phyloP scores from a whole-genome alignment of 1,284 basidiomycete species.

The Malassezia dermatis region DNA sequence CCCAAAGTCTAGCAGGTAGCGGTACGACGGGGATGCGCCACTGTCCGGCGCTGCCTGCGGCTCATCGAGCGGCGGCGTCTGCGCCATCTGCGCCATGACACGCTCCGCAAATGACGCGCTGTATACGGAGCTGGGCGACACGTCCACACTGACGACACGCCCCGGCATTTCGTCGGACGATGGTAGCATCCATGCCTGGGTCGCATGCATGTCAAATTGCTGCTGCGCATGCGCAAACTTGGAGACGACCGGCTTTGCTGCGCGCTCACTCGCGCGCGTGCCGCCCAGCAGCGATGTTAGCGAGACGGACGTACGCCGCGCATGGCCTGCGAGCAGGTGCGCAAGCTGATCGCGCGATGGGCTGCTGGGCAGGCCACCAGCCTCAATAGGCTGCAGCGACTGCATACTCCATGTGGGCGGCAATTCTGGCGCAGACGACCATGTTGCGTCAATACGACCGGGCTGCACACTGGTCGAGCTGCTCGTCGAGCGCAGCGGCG shows the following conservation, averaged over 20 bases:
- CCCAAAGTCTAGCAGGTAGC: constrained; percentile 42
- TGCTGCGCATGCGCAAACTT: constrained; percentile 9
- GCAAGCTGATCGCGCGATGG: constrained; percentile 8
- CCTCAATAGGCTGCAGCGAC: not conserved
- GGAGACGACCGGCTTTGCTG: constrained; percentile 14
- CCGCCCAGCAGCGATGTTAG: constrained; percentile 4
- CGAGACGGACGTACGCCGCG: not conserved
- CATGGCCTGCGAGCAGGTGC: not conserved
- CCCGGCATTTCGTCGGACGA: not conserved
- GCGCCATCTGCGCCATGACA: not conserved
- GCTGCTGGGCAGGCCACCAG: not conserved
- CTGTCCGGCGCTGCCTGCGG: not conserved
- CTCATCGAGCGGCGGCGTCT: not conserved
- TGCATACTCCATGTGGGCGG: not conserved
- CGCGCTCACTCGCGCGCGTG: not conserved
- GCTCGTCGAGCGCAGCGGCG: not conserved
- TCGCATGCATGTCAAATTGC: not conserved
- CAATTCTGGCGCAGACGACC: not conserved
- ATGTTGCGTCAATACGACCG: not conserved
- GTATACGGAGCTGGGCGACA: constrained; percentile 7
- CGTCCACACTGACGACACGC: constrained; percentile 14
- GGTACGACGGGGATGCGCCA: not conserved
- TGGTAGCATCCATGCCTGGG: not conserved
- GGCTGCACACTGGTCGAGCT: not conserved
- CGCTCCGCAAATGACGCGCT: constrained; percentile 8